phyloP scores from a whole-genome alignment of 257 asterid genomes.

The Lycium ferocissimum region DNA sequence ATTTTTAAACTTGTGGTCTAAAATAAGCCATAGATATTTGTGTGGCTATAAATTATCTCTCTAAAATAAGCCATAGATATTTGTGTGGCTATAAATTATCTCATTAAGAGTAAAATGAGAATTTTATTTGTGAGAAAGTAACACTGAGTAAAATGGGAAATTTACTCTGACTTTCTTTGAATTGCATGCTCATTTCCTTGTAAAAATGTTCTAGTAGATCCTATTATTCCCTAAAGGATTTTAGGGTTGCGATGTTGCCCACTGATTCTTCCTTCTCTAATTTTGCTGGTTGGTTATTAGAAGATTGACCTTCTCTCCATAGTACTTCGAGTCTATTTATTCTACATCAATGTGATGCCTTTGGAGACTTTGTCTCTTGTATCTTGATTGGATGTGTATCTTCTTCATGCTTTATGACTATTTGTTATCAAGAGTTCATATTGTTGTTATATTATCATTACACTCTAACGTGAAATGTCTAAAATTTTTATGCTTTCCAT shows the following conservation, averaged over 20 bases:
- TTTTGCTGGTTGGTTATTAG: not conserved
- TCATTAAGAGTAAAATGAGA: too few relatives aligned
- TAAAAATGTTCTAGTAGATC: not conserved
- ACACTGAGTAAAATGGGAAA: too few relatives aligned
- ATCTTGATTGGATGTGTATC: conserved; percentile 21
- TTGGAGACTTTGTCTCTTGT: not conserved
- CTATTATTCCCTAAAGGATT: not conserved
- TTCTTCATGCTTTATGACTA: not conserved
- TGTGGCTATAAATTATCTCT: too few relatives aligned
- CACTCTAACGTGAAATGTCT: not conserved
- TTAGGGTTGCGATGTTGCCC: not conserved
- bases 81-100: too few relatives aligned
- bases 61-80: too few relatives aligned
- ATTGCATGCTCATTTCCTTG: not conserved
- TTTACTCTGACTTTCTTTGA: not conserved
- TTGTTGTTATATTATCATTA: not conserved
- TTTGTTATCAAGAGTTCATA: not conserved
- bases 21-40: too few relatives aligned
- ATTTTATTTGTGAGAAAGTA: not conserved
- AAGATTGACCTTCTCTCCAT: not conserved
- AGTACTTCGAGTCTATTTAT: not conserved
- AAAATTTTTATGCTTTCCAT: not conserved
- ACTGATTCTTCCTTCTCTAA: not conserved
- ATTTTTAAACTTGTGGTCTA: too few relatives aligned
- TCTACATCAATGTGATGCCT: not conserved